Evolutionary conservation across 768 basidiomycete genomes (phyloP).

Genomic region (Xerocomus brunneocitrinus): DNA sequence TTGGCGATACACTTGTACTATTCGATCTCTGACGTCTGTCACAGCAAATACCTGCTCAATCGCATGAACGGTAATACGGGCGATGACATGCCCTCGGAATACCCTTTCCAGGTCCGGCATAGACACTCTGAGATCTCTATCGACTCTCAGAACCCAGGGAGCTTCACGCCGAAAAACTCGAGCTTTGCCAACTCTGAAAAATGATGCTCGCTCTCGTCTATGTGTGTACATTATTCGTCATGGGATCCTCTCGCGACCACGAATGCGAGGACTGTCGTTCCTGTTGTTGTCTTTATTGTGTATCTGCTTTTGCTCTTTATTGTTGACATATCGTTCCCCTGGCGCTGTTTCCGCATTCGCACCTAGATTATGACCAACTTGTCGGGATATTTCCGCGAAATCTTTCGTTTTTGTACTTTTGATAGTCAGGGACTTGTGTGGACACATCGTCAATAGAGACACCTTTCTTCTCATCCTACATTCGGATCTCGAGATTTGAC

Average conservation of each 20-base stretch:
- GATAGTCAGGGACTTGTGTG: neutral
- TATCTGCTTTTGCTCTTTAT: conserved; percentile 8
- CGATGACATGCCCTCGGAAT: conserved; percentile 20
- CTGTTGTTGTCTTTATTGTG: conserved; percentile 26
- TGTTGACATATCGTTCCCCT: neutral
- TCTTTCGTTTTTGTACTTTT: neutral
- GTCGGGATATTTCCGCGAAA: neutral
- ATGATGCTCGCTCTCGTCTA: neutral
- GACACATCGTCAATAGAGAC: neutral
- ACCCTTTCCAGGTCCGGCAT: conserved; percentile 29
- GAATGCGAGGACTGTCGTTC: conserved; percentile 16
- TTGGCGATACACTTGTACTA: conserved; percentile 2
- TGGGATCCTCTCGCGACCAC: conserved; percentile 11
- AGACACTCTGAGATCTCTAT: conserved; percentile 30
- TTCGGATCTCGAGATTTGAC: neutral
- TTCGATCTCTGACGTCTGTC: neutral
- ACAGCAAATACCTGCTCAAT: conserved; percentile 25
- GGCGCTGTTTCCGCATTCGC: neutral
- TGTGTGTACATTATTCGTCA: conserved; percentile 8
- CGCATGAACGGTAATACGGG: neutral
- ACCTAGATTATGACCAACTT: neutral
- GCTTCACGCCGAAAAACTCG: conserved; percentile 21
- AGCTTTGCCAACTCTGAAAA: conserved; percentile 29
- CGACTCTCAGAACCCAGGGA: conserved; percentile 28
- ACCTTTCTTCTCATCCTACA: neutral